Evolutionary conservation across 2,329 filamentous ascomycete species (phyloP).

Genomic region (Diatrype stigma): DNA sequence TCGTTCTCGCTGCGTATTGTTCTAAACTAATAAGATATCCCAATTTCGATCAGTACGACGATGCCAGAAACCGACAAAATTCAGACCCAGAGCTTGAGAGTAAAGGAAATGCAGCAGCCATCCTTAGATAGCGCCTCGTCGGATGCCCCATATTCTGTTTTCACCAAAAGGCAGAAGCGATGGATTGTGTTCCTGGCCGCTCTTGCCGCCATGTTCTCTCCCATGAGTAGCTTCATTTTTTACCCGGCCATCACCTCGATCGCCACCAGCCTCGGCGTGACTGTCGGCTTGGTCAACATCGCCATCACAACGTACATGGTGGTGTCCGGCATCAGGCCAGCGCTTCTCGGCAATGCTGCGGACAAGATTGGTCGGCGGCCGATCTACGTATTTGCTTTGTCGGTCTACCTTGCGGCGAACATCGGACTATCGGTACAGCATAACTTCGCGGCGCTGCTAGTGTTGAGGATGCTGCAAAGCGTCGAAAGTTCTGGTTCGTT

Average conservation of each 20-base stretch:
- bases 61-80: neutral
- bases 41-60: too few species aligned
- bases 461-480: constrained; percentile 47
- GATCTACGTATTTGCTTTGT: constrained; percentile 32
- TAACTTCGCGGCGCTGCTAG: constrained; percentile 39
- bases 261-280: constrained; percentile 9
- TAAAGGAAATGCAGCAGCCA: neutral
- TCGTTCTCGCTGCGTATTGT: too few species aligned
- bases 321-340: constrained; percentile 38
- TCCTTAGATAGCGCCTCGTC: neutral
- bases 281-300: constrained; percentile 10
- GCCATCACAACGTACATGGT: constrained; percentile 31
- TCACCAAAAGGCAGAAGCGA: constrained; percentile 11
- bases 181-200: constrained; percentile 16
- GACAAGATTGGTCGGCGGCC: constrained; percentile 35
- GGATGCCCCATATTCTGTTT: constrained; percentile 8
- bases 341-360: constrained; percentile 35
- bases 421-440: constrained; percentile 40
- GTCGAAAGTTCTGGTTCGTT: constrained; percentile 8
- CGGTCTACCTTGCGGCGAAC: constrained; percentile 32
- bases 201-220: constrained; percentile 17
- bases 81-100: neutral
- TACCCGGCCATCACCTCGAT: constrained; percentile 17
- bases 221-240: constrained; percentile 18
- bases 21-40: too few species aligned